A percentile compares a stretch with the other conserved stretches of the same genome.
Conservation (phyloP, 495 filamentous ascomycete genomes). For the Bryoglossum gracile region DNA sequence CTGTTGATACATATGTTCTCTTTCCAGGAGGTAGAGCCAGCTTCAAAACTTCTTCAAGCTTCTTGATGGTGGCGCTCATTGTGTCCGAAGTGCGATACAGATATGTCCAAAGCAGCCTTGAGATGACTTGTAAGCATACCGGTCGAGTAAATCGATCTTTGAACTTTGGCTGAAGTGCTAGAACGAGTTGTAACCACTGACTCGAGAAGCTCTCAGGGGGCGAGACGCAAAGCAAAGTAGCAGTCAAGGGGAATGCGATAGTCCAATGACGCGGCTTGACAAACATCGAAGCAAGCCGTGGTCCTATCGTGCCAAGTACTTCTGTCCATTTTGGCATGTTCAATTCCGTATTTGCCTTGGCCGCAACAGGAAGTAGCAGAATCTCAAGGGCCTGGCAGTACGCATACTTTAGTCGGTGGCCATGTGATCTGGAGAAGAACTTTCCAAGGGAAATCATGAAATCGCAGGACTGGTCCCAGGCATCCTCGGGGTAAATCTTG, state of each 20-base stretch:
- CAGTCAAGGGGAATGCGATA: constrained; percentile 76
- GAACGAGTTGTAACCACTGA: constrained; percentile 78
- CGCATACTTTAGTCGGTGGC: constrained; percentile 80
- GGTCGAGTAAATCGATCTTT: constrained; percentile 77
- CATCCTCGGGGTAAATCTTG: constrained; percentile 58
- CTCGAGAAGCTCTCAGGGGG: constrained; percentile 71
- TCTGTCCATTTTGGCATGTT: constrained; percentile 77
- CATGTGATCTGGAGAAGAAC: constrained; percentile 76
- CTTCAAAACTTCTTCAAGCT: constrained; percentile 79
- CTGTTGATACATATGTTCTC: constrained; percentile 68
- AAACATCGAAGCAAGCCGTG: constrained; percentile 72
- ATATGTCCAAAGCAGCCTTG: constrained; percentile 93
- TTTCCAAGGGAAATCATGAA: constrained; percentile 75
- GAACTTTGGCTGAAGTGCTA: constrained; percentile 64
- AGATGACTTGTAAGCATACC: constrained; percentile 81
- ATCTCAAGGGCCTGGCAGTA: constrained; percentile 89
- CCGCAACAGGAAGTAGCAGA: constrained; percentile 81
- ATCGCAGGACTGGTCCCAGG: constrained; percentile 80
- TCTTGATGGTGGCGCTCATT: constrained; percentile 58
- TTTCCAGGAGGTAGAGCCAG: constrained; percentile 73
- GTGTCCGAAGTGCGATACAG: constrained; percentile 77
- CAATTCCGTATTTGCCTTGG: constrained; percentile 65
- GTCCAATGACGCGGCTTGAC: constrained; percentile 87
- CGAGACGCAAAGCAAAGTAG: constrained; percentile 80
- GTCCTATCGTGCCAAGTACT: constrained; percentile 67